Evolutionary conservation across 306 rosid species (phyloP).

Genomic region (Trifolium dubium): DNA sequence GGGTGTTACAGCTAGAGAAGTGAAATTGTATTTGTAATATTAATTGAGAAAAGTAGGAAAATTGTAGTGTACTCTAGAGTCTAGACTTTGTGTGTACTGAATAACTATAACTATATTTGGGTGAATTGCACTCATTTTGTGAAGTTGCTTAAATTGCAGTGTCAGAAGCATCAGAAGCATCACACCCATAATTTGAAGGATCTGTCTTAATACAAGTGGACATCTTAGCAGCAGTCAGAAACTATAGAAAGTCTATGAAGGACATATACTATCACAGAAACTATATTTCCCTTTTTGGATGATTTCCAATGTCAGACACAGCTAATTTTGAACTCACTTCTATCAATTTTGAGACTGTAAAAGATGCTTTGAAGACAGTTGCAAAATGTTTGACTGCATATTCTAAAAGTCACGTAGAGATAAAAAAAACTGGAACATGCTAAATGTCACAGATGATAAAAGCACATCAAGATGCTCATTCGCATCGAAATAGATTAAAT

Average conservation of each 20-base stretch:
- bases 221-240: background rate
- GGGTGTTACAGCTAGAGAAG: too few species aligned
- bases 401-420: background rate
- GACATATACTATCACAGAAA: background rate
- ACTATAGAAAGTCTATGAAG: background rate
- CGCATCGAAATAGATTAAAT: background rate
- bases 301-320: constrained; percentile 9
- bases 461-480: background rate
- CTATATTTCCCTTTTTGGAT: background rate
- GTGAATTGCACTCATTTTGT: background rate
- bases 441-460: background rate
- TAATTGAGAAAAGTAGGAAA: constrained; percentile 4
- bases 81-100: constrained; percentile 1
- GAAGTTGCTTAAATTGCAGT: background rate
- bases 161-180: background rate
- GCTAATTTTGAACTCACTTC: constrained; percentile 1
- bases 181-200: background rate
- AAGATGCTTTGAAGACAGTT: background rate
- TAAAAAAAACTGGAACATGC: background rate
- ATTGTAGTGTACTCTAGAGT: constrained; percentile 1
- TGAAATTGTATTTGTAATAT: constrained; percentile 1
- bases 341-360: constrained; percentile 1
- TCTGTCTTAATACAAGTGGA: background rate
- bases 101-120: background rate
- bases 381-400: background rate